Conservation (phyloP, 352 stramenopile species). For the Phytopythium montanum region DNA sequence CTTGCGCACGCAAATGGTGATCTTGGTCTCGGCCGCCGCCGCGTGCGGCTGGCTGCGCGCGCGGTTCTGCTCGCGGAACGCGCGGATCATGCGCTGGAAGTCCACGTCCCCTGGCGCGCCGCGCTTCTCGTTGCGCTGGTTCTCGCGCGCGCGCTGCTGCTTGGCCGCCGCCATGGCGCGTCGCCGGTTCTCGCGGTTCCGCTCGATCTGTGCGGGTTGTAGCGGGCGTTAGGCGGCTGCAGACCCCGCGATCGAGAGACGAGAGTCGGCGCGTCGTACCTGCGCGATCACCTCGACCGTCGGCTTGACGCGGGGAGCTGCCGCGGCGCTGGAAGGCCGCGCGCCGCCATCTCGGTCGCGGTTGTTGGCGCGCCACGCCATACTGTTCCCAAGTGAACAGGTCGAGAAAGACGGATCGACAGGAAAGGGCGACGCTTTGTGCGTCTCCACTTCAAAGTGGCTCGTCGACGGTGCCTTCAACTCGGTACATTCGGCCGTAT, state of each 20-base stretch:
- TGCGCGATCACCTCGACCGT: constrained; percentile 69
- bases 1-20: constrained; percentile 96
- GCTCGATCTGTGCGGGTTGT: constrained; percentile 69
- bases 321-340: constrained; percentile 9
- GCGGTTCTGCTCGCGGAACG: constrained; percentile 76
- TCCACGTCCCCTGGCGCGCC: constrained; percentile 87
- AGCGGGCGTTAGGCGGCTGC: background rate
- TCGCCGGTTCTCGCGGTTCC: constrained; percentile 80
- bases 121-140: constrained; percentile 70
- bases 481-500: background rate
- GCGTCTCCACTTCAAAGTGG: background rate
- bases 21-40: constrained; percentile 72
- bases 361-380: constrained; percentile 28
- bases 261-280: constrained; percentile 9
- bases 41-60: constrained; percentile 49
- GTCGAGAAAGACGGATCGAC: background rate
- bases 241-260: background rate
- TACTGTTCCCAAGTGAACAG: constrained; percentile 6
- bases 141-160: constrained; percentile 82
- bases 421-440: background rate
- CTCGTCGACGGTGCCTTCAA: background rate
- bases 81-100: constrained; percentile 90
- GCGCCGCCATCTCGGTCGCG: constrained; percentile 10
- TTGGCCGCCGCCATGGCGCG: constrained; percentile 85
- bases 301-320: constrained; percentile 34